Evolutionary conservation across 1,284 basidiomycete species (phyloP).

Genomic region (Trametes versicolor): DNA sequence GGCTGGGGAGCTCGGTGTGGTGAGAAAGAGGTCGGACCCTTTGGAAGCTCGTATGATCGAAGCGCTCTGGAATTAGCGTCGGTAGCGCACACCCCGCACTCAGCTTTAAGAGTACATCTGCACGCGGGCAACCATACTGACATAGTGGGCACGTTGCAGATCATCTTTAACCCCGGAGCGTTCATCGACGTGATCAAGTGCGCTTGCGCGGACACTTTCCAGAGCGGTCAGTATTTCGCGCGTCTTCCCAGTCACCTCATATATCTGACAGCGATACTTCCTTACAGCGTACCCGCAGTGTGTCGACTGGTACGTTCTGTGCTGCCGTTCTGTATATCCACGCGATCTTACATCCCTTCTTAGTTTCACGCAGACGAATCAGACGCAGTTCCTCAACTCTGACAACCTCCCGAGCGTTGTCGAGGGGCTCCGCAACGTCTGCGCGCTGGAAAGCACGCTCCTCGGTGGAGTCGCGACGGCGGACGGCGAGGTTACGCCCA

Average conservation of each 20-base stretch:
- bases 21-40: too few species aligned
- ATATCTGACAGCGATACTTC: not conserved
- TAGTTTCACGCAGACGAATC: slow-evolving; percentile 69
- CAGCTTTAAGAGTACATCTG: too few species aligned
- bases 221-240: slow-evolving; percentile 48
- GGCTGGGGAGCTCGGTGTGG: too few species aligned
- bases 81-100: too few species aligned
- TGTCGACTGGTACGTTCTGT: slow-evolving; percentile 64
- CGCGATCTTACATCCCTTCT: not conserved
- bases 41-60: too few species aligned
- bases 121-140: not conserved
- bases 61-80: too few species aligned
- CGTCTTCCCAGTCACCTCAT: not conserved
- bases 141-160: slow-evolving; percentile 47
- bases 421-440: slow-evolving; percentile 60
- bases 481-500: slow-evolving; percentile 55
- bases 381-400: slow-evolving; percentile 59
- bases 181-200: slow-evolving; percentile 74
- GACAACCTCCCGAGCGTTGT: slow-evolving; percentile 58
- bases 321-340: not conserved
- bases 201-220: slow-evolving; percentile 74
- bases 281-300: slow-evolving; percentile 68
- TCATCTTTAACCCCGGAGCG: slow-evolving; percentile 69
- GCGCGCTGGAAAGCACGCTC: slow-evolving; percentile 60
- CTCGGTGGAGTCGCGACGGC: slow-evolving; percentile 60